Evolutionary conservation across 2,329 filamentous ascomycete genomes (phyloP).

Genomic region (Alternaria infectoria): DNA sequence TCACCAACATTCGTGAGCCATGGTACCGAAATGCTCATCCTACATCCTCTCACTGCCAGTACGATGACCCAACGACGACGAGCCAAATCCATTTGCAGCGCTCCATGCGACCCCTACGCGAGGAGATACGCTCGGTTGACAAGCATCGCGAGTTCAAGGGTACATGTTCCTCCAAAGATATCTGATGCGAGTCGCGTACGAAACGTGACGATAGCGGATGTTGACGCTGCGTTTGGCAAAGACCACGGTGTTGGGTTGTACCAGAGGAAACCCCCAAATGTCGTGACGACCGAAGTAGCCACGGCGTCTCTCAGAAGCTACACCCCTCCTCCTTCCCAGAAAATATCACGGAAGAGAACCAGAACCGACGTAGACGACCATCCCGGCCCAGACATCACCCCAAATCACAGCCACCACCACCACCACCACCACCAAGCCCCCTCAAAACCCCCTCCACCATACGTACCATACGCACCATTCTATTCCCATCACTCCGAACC

Average conservation of each 20-base stretch:
- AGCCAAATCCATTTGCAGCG: neutral
- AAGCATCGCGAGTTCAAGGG: neutral
- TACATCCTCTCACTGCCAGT: neutral
- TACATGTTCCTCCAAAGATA: neutral
- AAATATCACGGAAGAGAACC: rapidly evolving
- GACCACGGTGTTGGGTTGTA: neutral
- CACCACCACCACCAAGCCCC: no score
- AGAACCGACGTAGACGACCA: neutral
- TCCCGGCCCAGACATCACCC: no score
- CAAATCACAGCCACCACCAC: no score
- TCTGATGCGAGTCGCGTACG: neutral
- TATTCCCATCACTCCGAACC: no score
- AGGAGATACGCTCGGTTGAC: neutral
- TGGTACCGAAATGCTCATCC: neutral
- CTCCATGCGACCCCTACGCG: neutral
- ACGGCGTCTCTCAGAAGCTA: neutral
- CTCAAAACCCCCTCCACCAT: neutral
- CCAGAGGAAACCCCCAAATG: neutral
- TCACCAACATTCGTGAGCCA: neutral
- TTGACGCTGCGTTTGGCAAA: neutral
- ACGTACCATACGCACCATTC: no score
- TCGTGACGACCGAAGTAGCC: rapidly evolving
- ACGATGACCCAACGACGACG: neutral
- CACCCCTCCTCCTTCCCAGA: neutral
- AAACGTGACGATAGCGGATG: neutral